Base-by-base conservation (phyloP, 768 basidiomycete genomes). In the Suillus decipiens region DNA sequence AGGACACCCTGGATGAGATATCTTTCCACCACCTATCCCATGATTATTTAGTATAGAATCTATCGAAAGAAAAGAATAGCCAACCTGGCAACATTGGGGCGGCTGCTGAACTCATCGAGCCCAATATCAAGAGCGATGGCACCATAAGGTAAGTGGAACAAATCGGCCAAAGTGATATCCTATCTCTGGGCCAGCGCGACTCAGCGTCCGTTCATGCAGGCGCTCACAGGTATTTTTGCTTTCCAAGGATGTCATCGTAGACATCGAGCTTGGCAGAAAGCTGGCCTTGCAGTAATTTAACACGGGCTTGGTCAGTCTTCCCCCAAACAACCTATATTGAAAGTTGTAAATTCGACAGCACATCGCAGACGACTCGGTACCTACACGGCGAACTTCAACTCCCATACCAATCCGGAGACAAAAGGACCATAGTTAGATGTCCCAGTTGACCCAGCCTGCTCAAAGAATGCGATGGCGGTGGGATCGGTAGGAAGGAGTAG, bases 361-460 rank as follows among this genome's bases (percentile, higher is more conserved):
- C 33, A 3, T 19, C 24, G 36, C 15, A 31, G 31, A 22, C 48
- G 19, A 24, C 43, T n/a, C 3, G 10, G 14, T 15, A 48, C 81
- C 62, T 63, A 86, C 84, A 65, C 70, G 62, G 81, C 81, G 70
- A 81, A 80, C 19, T 82, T 63, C 67, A 77, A 77, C 72, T 89
- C 86, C 11, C 58, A 66, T 4, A 78, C 78, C 6, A 84, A 72
- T 1, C 69, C 72, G 10, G 70, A 63, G 0, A 81, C 86, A 53
- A 67, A 76, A 0, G 78, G 68, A 58, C 87, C 80, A 63, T 87
- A 89, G 70, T 86, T 80, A 66, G 72, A 72, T 7, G 68, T 54
- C 72, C 90, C 89, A 64, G 82, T 75, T 10, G 82, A 82, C 0
- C 66, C 77, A 0, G 82, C 82, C 68, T 84, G 83, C 67, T 86